A percentile compares a stretch with the other conserved stretches of the same genome.
Conservation (phyloP, 441 rosid species). For the Gossypium davidsonii region DNA sequence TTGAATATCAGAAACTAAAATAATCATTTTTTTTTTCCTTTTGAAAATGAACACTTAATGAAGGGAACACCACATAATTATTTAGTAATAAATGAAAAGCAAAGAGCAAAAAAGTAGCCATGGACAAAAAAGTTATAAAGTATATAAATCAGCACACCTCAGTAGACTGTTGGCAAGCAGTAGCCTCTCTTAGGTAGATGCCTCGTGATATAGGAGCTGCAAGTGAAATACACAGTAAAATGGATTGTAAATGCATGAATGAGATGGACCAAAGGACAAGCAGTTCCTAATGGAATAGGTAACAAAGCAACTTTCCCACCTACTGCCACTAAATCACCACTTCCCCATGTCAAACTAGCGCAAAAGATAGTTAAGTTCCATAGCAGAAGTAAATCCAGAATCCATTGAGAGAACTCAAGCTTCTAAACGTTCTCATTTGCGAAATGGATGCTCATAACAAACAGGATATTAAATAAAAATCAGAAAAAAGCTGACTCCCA, state of each 20-base stretch:
- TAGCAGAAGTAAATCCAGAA: conserved; percentile 1
- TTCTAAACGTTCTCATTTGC: not conserved
- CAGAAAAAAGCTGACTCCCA: not conserved
- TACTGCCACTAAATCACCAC: not conserved
- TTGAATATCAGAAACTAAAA: not conserved
- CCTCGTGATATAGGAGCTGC: conserved; percentile 84
- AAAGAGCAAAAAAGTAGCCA: not conserved
- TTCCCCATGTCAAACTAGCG: not conserved
- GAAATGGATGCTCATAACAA: conserved; percentile 1
- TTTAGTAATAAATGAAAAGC: not conserved
- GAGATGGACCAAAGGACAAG: not conserved
- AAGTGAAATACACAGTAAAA: conserved; percentile 19
- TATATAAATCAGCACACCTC: conserved; percentile 51
- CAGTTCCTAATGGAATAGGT: not conserved
- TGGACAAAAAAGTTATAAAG: conserved; percentile 11
- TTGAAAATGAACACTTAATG: not conserved
- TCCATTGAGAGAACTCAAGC: not conserved
- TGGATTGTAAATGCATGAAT: not conserved
- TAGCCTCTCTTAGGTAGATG: conserved; percentile 83
- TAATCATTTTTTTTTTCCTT: not conserved
- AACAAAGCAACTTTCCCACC: not conserved
- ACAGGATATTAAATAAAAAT: not conserved
- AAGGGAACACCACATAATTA: not conserved
- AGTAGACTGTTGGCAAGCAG: conserved; percentile 60
- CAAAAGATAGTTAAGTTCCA: not conserved